Evolutionary conservation across 2,329 filamentous ascomycete genomes (phyloP).

Genomic region (Myriosclerotinia duriaeana): DNA sequence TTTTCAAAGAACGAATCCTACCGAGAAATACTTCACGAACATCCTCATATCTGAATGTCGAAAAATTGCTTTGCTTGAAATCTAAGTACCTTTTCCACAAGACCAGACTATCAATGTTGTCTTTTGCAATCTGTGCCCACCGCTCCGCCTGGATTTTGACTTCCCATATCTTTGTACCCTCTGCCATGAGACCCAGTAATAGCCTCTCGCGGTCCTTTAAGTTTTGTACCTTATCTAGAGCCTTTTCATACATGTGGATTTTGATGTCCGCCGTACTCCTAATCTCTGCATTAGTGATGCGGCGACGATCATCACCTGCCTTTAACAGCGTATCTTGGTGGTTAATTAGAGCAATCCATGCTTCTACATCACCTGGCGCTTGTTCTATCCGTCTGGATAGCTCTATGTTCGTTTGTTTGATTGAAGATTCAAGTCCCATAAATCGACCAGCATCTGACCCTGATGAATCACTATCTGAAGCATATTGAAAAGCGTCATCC

Average conservation of each 20-base stretch:
- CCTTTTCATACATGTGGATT: slow-evolving; percentile 75
- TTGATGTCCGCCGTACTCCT: slow-evolving; percentile 76
- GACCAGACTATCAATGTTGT: slow-evolving; percentile 56
- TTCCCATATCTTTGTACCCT: slow-evolving; percentile 75
- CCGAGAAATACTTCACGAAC: slow-evolving; percentile 59
- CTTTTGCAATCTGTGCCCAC: slow-evolving; percentile 63
- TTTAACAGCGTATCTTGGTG: slow-evolving; percentile 71
- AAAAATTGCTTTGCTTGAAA: slow-evolving; percentile 67
- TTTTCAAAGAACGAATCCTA: slow-evolving; percentile 53
- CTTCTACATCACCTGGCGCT: slow-evolving; percentile 63
- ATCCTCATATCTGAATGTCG: slow-evolving; percentile 66
- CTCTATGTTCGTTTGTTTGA: slow-evolving; percentile 57
- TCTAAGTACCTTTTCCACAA: slow-evolving; percentile 75
- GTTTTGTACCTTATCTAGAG: slow-evolving; percentile 57
- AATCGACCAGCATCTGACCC: slow-evolving; percentile 42
- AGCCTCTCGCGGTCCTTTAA: slow-evolving; percentile 56
- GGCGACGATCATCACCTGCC: slow-evolving; percentile 48
- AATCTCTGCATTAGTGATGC: slow-evolving; percentile 59
- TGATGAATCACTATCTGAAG: slow-evolving; percentile 46
- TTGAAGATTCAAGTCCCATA: slow-evolving; percentile 45
- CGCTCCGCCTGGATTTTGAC: slow-evolving; percentile 56
- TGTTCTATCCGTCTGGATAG: slow-evolving; percentile 65
- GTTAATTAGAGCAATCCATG: slow-evolving; percentile 76
- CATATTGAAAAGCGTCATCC: slow-evolving; percentile 45
- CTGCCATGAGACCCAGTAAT: slow-evolving; percentile 67